Evolutionary conservation across 306 rosid species (phyloP), one percentile per base, ranked within the genome.

Genomic region (Pterocarpus macrocarpus): DNA sequence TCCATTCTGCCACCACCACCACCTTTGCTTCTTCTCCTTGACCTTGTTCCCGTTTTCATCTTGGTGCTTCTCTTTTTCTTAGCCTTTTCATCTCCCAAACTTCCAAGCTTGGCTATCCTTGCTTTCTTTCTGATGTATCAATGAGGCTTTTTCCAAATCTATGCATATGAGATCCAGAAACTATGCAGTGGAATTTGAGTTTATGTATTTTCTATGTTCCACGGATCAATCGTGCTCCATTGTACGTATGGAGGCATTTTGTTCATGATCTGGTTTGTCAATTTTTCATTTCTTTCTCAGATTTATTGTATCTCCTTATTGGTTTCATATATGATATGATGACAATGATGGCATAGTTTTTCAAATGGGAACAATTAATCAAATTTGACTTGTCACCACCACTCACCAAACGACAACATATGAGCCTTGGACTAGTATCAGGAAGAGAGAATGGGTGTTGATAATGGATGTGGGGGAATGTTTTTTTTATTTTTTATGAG

Each of bases 1-100:
- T 12, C 94, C 94, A 22, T 22, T 32, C 70, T 90, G 39, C 91
- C 94, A 3, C 94, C 94, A 3, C 94, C 94, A 3, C 94, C 94
- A 6, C 94, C 91, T 7, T 30, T 65, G 47, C 7, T 76, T 69
- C 81, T 90, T 17, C 69, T 90, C 67, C 74, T 88, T 14, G 38
- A 22, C 28, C 28, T 22, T 22, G 28, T 90, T 67, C 94, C 94
- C 2, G 84, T 90, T 50, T 38, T 88, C 73, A 77, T 90, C 57
- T 17, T 90, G 57, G 6, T 59, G 7, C 80, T 90, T 15, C 90
- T 90, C 64, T 7, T 87, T 30, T 49, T 90, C 73, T 35, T 90
- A 3, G 94, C 91, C 15, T 17, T 90, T 59, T 82, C 89, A 3
- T 78, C 87, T 14, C 64, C 91, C 22, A 59, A 52, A 17, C 4